These are phyloP conservation scores for Plasmodium inui DNA, from an alignment of 169 alveolate species.

Conservation along the genomic window DNA sequence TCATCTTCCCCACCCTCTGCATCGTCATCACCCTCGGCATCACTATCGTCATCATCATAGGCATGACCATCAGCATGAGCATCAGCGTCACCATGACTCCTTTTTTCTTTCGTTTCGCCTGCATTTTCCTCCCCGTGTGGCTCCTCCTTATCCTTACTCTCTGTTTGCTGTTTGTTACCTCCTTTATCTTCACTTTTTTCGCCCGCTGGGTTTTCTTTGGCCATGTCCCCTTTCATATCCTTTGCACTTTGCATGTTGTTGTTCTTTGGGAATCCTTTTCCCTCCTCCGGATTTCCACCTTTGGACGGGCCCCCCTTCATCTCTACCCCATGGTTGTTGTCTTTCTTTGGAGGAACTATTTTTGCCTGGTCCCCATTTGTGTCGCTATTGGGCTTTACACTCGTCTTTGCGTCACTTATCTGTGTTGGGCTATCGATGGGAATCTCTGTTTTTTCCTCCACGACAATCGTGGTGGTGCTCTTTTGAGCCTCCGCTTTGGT, in stretches of 20 bases:
- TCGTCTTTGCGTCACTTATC: background rate
- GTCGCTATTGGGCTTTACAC: background rate
- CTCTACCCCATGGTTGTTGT: background rate
- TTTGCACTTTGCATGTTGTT: background rate
- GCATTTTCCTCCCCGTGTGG: background rate
- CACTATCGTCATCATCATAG: background rate
- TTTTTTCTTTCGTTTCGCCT: background rate
- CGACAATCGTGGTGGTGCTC: background rate
- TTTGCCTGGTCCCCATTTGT: background rate
- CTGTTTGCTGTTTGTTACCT: background rate
- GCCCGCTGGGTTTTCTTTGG: background rate
- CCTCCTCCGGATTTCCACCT: background rate
- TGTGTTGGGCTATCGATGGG: background rate
- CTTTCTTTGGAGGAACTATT: background rate
- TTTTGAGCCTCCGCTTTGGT: background rate
- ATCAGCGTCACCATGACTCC: background rate
- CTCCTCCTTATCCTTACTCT: background rate
- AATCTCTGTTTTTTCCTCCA: background rate
- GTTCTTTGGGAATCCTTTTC: background rate
- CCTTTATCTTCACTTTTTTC: background rate
- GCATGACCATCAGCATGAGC: background rate
- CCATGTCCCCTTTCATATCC: background rate
- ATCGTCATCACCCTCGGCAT: background rate
- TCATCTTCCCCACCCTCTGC: slow-evolving; percentile 10
- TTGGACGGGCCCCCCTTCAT: background rate